These are phyloP conservation scores for Stereum hirsutum DNA, from an alignment of 1,284 basidiomycete species.

Conservation along the genomic window DNA sequence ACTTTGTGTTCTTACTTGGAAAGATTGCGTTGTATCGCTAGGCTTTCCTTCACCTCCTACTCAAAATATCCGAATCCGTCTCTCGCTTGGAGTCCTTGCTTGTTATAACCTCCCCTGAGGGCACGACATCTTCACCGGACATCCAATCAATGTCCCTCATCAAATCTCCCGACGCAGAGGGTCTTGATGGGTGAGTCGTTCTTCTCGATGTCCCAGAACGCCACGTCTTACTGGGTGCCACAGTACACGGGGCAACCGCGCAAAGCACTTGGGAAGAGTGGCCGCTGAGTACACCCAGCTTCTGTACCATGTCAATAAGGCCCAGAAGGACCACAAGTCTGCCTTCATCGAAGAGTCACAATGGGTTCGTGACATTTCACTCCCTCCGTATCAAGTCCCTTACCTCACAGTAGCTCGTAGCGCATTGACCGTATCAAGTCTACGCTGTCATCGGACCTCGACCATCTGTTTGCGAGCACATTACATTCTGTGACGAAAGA, in stretches of 20 bases:
- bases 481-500: conserved; percentile 37
- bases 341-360: conserved; percentile 75
- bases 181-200: conserved; percentile 28
- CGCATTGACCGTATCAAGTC: conserved; percentile 74
- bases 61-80: conserved; percentile 85
- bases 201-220: neutral
- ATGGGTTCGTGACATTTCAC: conserved; percentile 58
- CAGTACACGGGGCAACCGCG: conserved; percentile 54
- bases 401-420: conserved; percentile 27
- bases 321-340: conserved; percentile 57
- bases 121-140: conserved; percentile 21
- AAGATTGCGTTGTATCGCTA: conserved; percentile 20
- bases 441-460: conserved; percentile 77
- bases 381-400: conserved; percentile 6
- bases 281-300: conserved; percentile 89
- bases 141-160: conserved; percentile 16
- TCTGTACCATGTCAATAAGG: conserved; percentile 84
- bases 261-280: conserved; percentile 80
- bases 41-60: conserved; percentile 75
- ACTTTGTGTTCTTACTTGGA: neutral
- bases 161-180: conserved; percentile 19
- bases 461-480: conserved; percentile 63
- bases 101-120: conserved; percentile 47
- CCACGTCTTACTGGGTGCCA: conserved; percentile 15
- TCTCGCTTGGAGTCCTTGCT: conserved; percentile 77